Conservation (phyloP, 2,329 filamentous ascomycete species). For the Dactylellina drechsleri region DNA sequence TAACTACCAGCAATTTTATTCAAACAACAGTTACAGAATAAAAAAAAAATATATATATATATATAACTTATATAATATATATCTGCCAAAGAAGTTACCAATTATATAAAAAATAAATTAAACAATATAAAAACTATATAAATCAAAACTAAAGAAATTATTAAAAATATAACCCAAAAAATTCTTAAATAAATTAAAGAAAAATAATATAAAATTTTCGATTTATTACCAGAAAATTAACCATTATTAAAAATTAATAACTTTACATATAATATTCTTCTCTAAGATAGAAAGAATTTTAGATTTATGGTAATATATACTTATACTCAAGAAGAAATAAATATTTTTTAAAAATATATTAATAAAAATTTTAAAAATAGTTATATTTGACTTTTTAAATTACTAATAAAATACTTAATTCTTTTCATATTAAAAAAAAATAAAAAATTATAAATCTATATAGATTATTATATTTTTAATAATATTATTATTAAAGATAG, state of each 20-base stretch:
- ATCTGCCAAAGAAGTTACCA: background rate
- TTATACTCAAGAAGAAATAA: background rate
- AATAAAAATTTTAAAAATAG: no score
- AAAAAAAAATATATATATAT: background rate
- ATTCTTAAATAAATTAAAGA: no score
- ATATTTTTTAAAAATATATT: background rate
- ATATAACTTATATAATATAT: no score
- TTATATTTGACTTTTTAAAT: no score
- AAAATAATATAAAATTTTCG: no score
- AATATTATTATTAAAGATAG: no score
- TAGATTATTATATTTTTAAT: no score
- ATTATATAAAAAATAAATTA: slow-evolving; percentile 1
- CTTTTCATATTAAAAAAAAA: no score
- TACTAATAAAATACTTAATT: no score
- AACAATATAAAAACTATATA: background rate
- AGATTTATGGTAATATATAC: background rate
- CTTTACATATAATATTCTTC: background rate
- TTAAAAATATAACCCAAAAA: background rate
- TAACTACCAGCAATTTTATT: background rate
- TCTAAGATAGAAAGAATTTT: background rate
- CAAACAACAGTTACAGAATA: background rate
- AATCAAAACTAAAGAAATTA: background rate
- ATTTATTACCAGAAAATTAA: no score
- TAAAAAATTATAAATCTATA: no score
- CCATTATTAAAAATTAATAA: slow-evolving; percentile 6